Percentiles rank a stretch among this genome's conserved stretches.
These are phyloP conservation scores for Fusarium redolens DNA, from an alignment of 2,329 filamentous ascomycete species.

Conservation along the genomic window DNA sequence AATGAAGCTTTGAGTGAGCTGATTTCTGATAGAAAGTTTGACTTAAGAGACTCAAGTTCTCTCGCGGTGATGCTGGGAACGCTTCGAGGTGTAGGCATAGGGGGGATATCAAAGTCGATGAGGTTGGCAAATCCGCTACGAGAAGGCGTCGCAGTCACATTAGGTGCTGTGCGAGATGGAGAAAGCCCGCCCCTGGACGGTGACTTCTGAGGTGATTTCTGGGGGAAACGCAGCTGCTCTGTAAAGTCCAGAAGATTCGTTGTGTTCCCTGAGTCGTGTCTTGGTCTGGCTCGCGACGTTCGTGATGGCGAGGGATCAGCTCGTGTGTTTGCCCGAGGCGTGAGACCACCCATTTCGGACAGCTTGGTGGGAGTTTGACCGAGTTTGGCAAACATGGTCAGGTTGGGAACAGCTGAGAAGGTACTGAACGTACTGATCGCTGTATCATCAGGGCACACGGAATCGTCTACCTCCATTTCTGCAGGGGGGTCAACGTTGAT, in stretches of 20 bases:
- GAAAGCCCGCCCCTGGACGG: conserved; percentile 54
- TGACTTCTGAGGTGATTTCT: conserved; percentile 65
- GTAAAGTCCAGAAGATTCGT: conserved; percentile 91
- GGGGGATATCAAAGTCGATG: conserved; percentile 85
- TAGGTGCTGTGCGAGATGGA: conserved; percentile 48
- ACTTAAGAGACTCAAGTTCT: conserved; percentile 93
- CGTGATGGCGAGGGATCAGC: conserved; percentile 51
- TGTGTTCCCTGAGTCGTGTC: conserved; percentile 66
- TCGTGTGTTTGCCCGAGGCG: conserved; percentile 50
- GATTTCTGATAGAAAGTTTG: conserved; percentile 89
- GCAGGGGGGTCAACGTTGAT: conserved; percentile 44
- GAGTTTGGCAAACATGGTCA: conserved; percentile 84
- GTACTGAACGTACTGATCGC: conserved; percentile 86
- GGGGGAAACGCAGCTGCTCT: conserved; percentile 69
- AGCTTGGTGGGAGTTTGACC: conserved; percentile 72
- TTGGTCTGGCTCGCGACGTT: conserved; percentile 50
- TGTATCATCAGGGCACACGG: conserved; percentile 72
- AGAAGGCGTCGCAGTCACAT: conserved; percentile 58
- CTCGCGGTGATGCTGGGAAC: conserved; percentile 91
- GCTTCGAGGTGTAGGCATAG: conserved; percentile 89
- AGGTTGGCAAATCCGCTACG: conserved; percentile 71
- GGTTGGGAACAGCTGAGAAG: conserved; percentile 89
- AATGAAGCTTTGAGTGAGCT: conserved; percentile 93
- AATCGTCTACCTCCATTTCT: conserved; percentile 48
- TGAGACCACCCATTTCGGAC: conserved; percentile 54